Evolutionary conservation across 1,284 basidiomycete genomes (phyloP), one percentile per base, ranked within the genome.

Genomic region (Volvariella surrecta): DNA sequence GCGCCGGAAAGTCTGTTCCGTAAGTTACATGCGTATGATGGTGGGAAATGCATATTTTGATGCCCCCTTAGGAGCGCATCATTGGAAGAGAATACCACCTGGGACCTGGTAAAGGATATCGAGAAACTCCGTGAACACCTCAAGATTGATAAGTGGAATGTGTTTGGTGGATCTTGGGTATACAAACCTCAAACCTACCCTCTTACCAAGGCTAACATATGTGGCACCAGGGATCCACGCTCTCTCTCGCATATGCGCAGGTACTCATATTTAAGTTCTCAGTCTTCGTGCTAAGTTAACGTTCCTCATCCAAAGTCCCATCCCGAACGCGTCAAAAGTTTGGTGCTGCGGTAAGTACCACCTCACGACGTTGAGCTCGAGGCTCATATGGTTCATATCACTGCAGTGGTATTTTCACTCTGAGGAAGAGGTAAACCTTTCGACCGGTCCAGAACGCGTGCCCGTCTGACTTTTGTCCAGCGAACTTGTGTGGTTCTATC

Each of bases 401-500:
- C n/a, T n/a, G n/a, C 49, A 87, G 84, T 18, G 93, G 93, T 0
- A 93, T 97, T 48, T 96, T 96, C 56, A 88, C 88, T 6, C 68
- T 95, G 24, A 74, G 90, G 32, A 80, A 79, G 62, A 83, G 76
- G 82, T 82, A 45, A 37, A 15, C 17, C 20, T 39, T 42, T 16
- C 28, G n/a, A n/a, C n/a, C n/a, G 18, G 35, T 39, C 30, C 20
- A 20, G 15, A 22, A 32, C 20, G 44, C 42, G 7, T 7, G 43
- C 37, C 8, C 11, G 4, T 45, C 21, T 38, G 16, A 31, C 24
- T 21, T n/a, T 35, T 15, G 31, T 32, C 13, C 39, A 86, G 80
- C 52, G 94, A 98, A 63, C 74, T 97, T 20, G 71, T 76, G 19
- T 97, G 93, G 70, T 96, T 97, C 70, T 97, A 96, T 63, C 90